A percentile compares a stretch with the other conserved stretches of the same genome.
Evolutionary conservation across 352 stramenopile genomes (phyloP).

Genomic region (Saprolegnia diclina): DNA sequence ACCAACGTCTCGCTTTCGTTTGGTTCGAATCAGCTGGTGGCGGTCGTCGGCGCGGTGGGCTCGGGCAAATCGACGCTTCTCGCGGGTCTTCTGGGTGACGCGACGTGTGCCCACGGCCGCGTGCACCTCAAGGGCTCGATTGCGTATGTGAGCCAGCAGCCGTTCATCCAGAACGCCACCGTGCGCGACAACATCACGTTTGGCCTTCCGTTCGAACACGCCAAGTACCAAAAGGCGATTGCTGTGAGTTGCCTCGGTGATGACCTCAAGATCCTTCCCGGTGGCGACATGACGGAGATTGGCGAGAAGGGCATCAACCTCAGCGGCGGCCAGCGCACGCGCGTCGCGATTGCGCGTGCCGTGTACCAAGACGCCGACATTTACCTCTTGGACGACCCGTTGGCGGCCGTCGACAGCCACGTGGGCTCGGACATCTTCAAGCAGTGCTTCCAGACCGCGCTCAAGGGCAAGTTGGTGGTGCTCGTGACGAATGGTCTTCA

Average conservation of each 20-base stretch:
- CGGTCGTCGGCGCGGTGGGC: slow-evolving; percentile 33
- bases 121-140: slow-evolving; percentile 51
- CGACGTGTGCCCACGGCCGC: slow-evolving; percentile 27
- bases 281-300: slow-evolving; percentile 49
- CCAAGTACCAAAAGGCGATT: slow-evolving; percentile 28
- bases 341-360: slow-evolving; percentile 22
- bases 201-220: slow-evolving; percentile 36
- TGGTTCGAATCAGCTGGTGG: not conserved
- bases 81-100: slow-evolving; percentile 51
- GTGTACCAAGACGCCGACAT: slow-evolving; percentile 21
- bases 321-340: slow-evolving; percentile 36
- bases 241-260: not conserved
- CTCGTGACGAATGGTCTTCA: slow-evolving; percentile 67
- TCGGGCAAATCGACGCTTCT: slow-evolving; percentile 67
- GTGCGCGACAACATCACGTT: slow-evolving; percentile 89
- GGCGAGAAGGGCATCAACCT: slow-evolving; percentile 42
- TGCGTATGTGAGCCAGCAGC: slow-evolving; percentile 76
- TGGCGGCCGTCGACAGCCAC: slow-evolving; percentile 15
- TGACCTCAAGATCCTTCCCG: slow-evolving; percentile 35
- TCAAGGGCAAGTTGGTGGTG: slow-evolving; percentile 43
- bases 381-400: slow-evolving; percentile 18
- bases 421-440: slow-evolving; percentile 16
- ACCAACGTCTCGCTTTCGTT: not conserved
- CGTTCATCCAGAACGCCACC: slow-evolving; percentile 91
- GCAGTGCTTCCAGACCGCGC: not conserved